These are phyloP conservation scores for Calonectria hongkongensis DNA, from an alignment of 2,329 filamentous ascomycete genomes.

Conservation along the genomic window DNA sequence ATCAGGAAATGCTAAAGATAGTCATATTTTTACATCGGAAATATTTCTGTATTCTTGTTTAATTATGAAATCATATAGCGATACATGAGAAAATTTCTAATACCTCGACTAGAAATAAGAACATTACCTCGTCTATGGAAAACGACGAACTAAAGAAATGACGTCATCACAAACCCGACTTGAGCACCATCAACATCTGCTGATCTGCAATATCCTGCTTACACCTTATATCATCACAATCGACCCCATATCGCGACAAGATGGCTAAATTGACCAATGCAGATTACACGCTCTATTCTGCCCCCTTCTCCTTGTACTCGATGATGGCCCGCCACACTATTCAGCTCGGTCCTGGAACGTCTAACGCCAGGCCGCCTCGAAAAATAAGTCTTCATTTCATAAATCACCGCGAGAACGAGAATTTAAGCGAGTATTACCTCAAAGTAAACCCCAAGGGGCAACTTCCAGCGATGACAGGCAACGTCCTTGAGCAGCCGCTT, in stretches of 20 bases:
- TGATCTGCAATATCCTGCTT: too few species aligned
- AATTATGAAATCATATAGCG: too few species aligned
- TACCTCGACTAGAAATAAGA: too few species aligned
- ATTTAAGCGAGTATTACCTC: not conserved
- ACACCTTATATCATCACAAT: too few species aligned
- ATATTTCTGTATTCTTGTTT: too few species aligned
- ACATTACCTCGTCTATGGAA: too few species aligned
- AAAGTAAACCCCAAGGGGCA: not conserved
- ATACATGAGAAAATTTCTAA: too few species aligned
- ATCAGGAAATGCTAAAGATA: too few species aligned
- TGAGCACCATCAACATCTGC: too few species aligned
- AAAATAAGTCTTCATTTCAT: not conserved
- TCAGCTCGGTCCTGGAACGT: not conserved
- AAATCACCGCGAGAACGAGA: not conserved
- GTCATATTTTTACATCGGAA: too few species aligned
- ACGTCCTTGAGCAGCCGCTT: not conserved
- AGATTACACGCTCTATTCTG: conserved; percentile 7
- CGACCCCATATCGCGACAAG: not conserved
- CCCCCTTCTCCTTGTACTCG: not conserved
- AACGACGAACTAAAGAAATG: too few species aligned
- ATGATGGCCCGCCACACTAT: conserved; percentile 12
- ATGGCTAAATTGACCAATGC: not conserved
- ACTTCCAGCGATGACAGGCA: not conserved
- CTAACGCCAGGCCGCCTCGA: not conserved
- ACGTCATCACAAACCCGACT: too few species aligned